Conservation (phyloP, 1,284 basidiomycete genomes). For the Puccinia hordei region DNA sequence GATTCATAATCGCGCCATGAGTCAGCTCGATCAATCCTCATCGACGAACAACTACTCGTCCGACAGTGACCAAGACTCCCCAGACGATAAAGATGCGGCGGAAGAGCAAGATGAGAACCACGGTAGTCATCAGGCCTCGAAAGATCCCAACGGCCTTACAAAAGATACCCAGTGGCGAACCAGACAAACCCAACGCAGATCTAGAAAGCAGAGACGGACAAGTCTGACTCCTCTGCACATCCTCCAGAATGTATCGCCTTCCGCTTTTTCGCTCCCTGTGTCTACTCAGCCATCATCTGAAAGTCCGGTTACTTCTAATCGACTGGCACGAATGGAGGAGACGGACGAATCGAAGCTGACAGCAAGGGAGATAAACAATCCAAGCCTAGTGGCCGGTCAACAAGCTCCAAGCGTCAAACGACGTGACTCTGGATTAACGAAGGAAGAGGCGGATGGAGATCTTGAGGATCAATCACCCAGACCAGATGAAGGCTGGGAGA, state of each 20-base stretch:
- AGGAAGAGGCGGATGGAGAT: not conserved
- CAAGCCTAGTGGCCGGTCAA: not conserved
- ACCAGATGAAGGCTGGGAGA: conserved; percentile 22
- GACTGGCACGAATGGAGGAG: not conserved
- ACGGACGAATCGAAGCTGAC: not conserved
- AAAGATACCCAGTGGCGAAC: not conserved
- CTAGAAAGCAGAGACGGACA: not conserved
- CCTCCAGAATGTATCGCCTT: not conserved
- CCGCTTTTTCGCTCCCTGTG: not conserved
- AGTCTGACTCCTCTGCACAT: conserved; percentile 12
- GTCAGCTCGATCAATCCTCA: not conserved
- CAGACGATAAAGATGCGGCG: not conserved
- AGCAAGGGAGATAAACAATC: not conserved
- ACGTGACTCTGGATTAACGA: not conserved
- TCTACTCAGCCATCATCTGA: not conserved
- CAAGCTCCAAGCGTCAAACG: not conserved
- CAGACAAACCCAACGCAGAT: not conserved
- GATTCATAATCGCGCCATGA: not conserved
- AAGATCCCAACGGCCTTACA: not conserved
- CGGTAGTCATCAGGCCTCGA: not conserved
- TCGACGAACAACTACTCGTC: not conserved
- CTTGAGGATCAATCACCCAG: not conserved
- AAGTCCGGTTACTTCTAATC: not conserved
- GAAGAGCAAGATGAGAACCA: not conserved
- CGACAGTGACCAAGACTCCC: not conserved